Base-by-base conservation (phyloP, 176 grass and related monocot species). In the Zoysia pacifica region DNA sequence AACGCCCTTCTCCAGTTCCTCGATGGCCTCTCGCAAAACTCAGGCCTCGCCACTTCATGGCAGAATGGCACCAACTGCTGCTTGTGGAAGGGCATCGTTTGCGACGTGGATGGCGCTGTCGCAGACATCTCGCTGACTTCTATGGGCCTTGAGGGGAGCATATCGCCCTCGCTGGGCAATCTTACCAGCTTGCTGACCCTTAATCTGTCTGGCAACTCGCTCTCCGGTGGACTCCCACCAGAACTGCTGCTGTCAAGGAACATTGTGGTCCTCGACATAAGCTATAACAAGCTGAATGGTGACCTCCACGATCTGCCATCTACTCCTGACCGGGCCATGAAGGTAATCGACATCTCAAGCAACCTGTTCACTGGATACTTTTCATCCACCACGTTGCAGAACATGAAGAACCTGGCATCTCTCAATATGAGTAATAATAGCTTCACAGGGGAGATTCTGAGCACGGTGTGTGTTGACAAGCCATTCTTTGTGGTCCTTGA, bases 311-410 rank as follows among this genome's bases (percentile, higher is more conserved):
- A 72, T 7, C 6, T 73, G 13, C 42, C 67, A 1, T 38, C 62
- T 15, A n/a, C 40, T 0, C 3, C 54, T 2, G 9, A 1, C 0
- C 43, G 1, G 2, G 72, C 77, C 28, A 60, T 91, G 0, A 11
- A 73, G 75, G 81, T 88, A 76, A 52, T 91, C 0, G 84, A 91
- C 11, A 66, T 91, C 10, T 91, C 89, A 9, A 91, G 85, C 62
- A 91, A 91, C 53, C 28, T 65, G 38, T 77, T 91, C 37, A 20
- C 64, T 5, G 85, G 75, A 11, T 5, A 74, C 36, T 84, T 91
- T 20, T 56, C 70, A 11, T 66, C 70, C 36, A 14, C 51, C 36
- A 51, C 42, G 69, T 88, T 70, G 86, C 1, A 51, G 11, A 5
- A 3, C 41, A 82, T 42, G 28, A 1, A 37, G 8, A 90, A 72